Conservation (phyloP, 2,329 filamentous ascomycete species). For the Botrytis hyacinthi region DNA sequence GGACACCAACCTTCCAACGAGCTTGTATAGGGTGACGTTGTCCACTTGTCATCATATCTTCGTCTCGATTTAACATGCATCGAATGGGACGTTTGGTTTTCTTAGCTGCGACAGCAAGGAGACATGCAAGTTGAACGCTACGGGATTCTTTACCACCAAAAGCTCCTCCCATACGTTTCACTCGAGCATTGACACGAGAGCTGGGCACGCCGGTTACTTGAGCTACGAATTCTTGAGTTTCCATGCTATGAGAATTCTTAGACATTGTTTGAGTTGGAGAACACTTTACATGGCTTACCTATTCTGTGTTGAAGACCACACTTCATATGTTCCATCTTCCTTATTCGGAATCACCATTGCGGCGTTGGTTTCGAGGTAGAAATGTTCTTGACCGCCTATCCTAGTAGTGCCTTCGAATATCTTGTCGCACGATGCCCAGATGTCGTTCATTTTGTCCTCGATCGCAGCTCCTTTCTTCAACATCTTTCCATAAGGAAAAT, state of each 20-base stretch:
- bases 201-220: conserved; percentile 78
- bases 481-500: conserved; percentile 74
- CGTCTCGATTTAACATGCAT: conserved; percentile 93
- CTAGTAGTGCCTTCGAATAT: conserved; percentile 70
- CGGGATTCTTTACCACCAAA: conserved; percentile 94
- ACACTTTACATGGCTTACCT: conserved; percentile 43
- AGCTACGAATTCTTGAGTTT: conserved; percentile 84
- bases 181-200: conserved; percentile 84
- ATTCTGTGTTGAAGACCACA: conserved; percentile 91
- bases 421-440: conserved; percentile 32
- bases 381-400: conserved; percentile 95
- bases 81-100: conserved; percentile 79
- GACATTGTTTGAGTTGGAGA: neutral
- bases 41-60: conserved; percentile 87
- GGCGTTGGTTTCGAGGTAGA: conserved; percentile 91
- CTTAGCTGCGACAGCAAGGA: conserved; percentile 80
- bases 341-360: conserved; percentile 79
- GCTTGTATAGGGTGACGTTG: conserved; percentile 89
- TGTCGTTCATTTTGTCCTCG: conserved; percentile 47
- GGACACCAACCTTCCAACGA: conserved; percentile 87
- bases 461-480: conserved; percentile 81
- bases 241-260: conserved; percentile 47
- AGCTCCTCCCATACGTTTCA: conserved; percentile 90
- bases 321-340: conserved; percentile 90
- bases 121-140: conserved; percentile 77